phyloP scores from a whole-genome alignment of 176 grass and related monocot genomes.

The Eleusine indica region DNA sequence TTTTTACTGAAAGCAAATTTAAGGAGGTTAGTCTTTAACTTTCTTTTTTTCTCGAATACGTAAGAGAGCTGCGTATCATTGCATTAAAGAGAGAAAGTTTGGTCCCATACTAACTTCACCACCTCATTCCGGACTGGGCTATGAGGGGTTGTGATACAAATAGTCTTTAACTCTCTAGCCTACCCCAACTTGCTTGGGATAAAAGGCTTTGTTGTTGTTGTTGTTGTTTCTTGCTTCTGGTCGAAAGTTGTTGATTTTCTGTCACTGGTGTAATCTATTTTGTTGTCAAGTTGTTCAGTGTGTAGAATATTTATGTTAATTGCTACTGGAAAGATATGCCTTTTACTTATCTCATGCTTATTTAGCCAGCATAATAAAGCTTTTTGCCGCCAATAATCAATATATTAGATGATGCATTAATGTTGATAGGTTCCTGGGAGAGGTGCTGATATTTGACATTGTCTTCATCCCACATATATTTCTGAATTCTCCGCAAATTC shows the following conservation, averaged over 20 bases:
- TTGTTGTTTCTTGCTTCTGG: not conserved
- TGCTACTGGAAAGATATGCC: not conserved
- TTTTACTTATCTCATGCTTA: not conserved
- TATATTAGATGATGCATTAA: not conserved
- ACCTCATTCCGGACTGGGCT: no score
- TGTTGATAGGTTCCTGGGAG: not conserved
- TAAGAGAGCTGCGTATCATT: no score
- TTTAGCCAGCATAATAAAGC: not conserved
- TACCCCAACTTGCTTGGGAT: no score
- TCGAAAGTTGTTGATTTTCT: not conserved
- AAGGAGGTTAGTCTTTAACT: conserved; percentile 57
- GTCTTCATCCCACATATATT: not conserved
- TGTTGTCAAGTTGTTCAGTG: not conserved
- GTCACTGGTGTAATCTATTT: not conserved
- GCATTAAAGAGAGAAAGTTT: no score
- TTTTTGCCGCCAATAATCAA: not conserved
- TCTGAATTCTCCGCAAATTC: not conserved
- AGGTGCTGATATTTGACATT: not conserved
- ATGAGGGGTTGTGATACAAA: no score
- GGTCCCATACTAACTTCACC: no score
- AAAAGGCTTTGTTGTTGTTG: no score
- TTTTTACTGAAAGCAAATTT: conserved; percentile 69
- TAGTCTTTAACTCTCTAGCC: conserved; percentile 10
- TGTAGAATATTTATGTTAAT: not conserved
- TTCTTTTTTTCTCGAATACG: not conserved